phyloP scores from a whole-genome alignment of 129 eudicot species.

The Ambrosia artemisiifolia region DNA sequence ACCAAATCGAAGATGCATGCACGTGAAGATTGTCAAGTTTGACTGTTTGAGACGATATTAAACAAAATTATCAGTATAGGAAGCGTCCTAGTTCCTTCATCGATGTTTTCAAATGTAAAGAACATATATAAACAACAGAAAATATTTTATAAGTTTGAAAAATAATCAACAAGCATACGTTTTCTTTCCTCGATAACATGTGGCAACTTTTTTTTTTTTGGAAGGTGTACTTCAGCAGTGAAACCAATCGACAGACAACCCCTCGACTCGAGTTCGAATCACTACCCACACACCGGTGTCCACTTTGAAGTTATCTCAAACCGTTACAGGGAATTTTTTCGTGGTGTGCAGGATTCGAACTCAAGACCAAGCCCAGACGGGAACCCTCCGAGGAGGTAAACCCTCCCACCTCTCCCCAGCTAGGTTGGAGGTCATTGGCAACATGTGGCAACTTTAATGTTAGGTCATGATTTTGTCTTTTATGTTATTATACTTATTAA shows the following conservation, averaged over 20 bases:
- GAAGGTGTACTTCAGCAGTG: too few relatives aligned
- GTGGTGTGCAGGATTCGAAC: too few relatives aligned
- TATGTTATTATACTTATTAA: too few relatives aligned
- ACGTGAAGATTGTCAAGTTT: constrained; percentile 14
- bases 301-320: too few relatives aligned
- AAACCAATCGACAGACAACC: too few relatives aligned
- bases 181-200: neutral
- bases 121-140: neutral
- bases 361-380: too few relatives aligned
- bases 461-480: neutral
- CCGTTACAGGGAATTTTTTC: too few relatives aligned
- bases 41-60: neutral
- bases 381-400: too few relatives aligned
- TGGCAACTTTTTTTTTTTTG: neutral
- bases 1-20: constrained; percentile 23
- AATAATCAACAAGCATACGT: neutral
- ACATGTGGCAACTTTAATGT: neutral
- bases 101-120: neutral
- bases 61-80: neutral
- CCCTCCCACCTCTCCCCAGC: too few relatives aligned
- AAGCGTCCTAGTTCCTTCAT: constrained; percentile 5
- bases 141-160: neutral
- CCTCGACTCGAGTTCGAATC: too few relatives aligned
- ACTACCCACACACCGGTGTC: too few relatives aligned
- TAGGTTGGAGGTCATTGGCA: too few relatives aligned